These are phyloP conservation scores for Candida odintsovae DNA, from an alignment of 805 yeast genomes.

Conservation along the genomic window DNA sequence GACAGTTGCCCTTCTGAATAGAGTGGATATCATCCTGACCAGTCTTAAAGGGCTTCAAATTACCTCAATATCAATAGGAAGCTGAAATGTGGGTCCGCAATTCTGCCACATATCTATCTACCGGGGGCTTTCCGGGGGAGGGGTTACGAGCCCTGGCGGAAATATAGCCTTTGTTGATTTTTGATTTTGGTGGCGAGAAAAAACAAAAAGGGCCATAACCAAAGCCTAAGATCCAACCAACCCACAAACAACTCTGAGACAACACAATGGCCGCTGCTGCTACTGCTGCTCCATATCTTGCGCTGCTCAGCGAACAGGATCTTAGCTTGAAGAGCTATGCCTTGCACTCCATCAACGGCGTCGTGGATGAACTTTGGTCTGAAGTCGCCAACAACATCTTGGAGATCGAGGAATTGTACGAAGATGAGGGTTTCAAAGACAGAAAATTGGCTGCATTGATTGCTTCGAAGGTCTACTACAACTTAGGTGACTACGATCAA, in stretches of 20 bases:
- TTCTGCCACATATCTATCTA: neutral
- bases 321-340: slow-evolving; percentile 76
- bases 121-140: neutral
- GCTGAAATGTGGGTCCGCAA: neutral
- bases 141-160: neutral
- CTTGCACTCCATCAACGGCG: slow-evolving; percentile 67
- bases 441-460: slow-evolving; percentile 84
- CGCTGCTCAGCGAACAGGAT: slow-evolving; percentile 82
- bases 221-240: neutral
- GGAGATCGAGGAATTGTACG: slow-evolving; percentile 87
- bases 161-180: neutral
- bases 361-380: slow-evolving; percentile 94
- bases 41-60: neutral
- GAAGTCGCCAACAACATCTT: slow-evolving; percentile 89
- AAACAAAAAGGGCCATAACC: neutral
- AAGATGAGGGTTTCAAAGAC: slow-evolving; percentile 71
- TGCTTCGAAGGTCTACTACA: slow-evolving; percentile 85
- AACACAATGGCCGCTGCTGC: slow-evolving; percentile 37
- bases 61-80: neutral
- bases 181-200: neutral
- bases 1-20: neutral
- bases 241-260: neutral
- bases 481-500: slow-evolving; percentile 88
- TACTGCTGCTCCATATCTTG: slow-evolving; percentile 88
- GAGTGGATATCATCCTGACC: neutral